Conservation (phyloP, 345 rosid species). For the Carallia pectinifolia region DNA sequence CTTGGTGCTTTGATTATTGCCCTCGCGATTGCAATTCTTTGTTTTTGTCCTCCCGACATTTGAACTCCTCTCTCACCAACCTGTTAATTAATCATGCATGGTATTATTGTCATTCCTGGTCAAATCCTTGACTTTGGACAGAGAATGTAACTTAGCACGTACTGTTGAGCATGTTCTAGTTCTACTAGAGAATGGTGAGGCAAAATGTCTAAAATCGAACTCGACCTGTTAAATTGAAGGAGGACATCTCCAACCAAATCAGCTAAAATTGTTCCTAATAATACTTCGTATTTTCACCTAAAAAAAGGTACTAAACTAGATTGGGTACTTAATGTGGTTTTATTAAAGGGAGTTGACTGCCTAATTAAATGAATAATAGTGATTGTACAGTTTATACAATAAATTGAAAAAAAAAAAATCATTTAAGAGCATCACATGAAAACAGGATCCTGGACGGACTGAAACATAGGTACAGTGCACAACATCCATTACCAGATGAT, state of each 20-base stretch:
- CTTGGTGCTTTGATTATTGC: constrained; percentile 41
- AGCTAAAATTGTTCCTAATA: no score
- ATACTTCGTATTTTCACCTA: no score
- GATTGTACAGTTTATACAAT: not conserved
- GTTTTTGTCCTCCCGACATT: constrained; percentile 47
- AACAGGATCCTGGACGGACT: no score
- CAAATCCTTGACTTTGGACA: no score
- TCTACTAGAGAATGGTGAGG: no score
- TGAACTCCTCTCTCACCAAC: constrained; percentile 42
- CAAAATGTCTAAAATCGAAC: no score
- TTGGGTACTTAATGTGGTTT: no score
- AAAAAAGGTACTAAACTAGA: no score
- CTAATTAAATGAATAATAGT: not conserved
- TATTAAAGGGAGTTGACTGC: not conserved
- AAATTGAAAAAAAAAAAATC: not conserved
- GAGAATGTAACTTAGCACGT: not conserved
- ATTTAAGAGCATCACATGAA: no score
- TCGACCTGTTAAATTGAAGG: no score
- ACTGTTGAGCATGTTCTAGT: not conserved
- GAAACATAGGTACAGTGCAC: not conserved
- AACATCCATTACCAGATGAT: not conserved
- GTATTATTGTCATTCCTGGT: not conserved
- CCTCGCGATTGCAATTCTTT: constrained; percentile 41
- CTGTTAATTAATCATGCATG: constrained; percentile 10
- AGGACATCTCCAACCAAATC: no score